A percentile compares a stretch with the other conserved stretches of the same genome.
phyloP scores from a whole-genome alignment of 306 rosid species.

The Abrus precatorius region DNA sequence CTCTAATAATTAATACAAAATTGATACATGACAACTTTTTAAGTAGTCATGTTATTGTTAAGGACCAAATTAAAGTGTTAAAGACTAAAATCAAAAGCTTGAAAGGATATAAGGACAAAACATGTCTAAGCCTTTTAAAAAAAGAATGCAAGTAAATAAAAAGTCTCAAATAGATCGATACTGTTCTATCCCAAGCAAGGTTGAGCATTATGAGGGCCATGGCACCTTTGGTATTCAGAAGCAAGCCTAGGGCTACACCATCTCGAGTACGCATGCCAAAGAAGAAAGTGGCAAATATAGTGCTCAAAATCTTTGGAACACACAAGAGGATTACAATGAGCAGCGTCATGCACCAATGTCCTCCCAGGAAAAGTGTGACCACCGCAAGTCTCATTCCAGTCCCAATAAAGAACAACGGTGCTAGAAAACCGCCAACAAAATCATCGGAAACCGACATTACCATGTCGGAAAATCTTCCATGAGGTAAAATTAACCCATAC shows the following conservation, averaged over 20 bases:
- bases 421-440: constrained; percentile 43
- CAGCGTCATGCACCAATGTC: not conserved
- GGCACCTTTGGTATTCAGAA: constrained; percentile 58
- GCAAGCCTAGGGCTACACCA: constrained; percentile 55
- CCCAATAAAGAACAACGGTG: constrained; percentile 45
- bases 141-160: not conserved
- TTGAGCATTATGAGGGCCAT: constrained; percentile 52
- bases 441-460: constrained; percentile 42
- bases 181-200: constrained; percentile 50
- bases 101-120: too few species aligned
- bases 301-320: constrained; percentile 49
- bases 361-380: not conserved
- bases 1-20: too few species aligned
- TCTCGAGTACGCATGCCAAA: constrained; percentile 37
- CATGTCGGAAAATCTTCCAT: constrained; percentile 45
- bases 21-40: too few species aligned
- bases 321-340: constrained; percentile 39
- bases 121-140: not conserved
- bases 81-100: too few species aligned
- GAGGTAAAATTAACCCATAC: constrained; percentile 61
- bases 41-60: too few species aligned
- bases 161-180: not conserved
- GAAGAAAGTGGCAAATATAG: constrained; percentile 38
- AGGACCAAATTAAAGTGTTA: too few species aligned
- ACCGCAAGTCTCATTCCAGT: constrained; percentile 39